Evolutionary conservation across 2,329 filamentous ascomycete genomes (phyloP).

Genomic region (Apiospora hydei): DNA sequence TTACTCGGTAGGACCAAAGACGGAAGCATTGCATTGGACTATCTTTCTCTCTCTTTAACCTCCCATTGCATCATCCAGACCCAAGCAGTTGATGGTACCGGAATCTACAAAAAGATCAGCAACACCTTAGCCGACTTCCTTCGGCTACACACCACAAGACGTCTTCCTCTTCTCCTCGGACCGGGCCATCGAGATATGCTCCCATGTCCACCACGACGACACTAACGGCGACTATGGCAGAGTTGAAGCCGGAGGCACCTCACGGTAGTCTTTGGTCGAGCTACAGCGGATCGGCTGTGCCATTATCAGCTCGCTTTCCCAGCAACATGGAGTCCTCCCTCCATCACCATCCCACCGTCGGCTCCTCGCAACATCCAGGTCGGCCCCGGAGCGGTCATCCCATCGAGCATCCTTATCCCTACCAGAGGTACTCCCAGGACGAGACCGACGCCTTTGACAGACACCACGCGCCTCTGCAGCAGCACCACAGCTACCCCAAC

Average conservation of each 20-base stretch:
- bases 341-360: conserved; percentile 52
- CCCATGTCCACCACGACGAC: conserved; percentile 68
- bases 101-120: conserved; percentile 20
- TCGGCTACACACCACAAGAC: conserved; percentile 9
- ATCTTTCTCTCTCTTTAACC: neutral
- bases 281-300: conserved; percentile 60
- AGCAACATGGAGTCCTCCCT: conserved; percentile 59
- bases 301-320: conserved; percentile 59
- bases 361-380: conserved; percentile 54
- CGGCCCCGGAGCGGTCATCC: conserved; percentile 59
- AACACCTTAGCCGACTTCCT: conserved; percentile 19
- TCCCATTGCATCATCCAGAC: conserved; percentile 19
- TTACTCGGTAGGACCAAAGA: conserved; percentile 18
- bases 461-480: conserved; percentile 55
- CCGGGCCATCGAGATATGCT: conserved; percentile 49
- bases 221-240: conserved; percentile 69
- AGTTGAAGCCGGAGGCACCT: conserved; percentile 65
- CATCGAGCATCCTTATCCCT: conserved; percentile 61
- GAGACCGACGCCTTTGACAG: conserved; percentile 62
- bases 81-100: conserved; percentile 3
- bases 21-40: conserved; percentile 19
- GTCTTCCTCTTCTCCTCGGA: conserved; percentile 22
- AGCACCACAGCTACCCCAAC: conserved; percentile 61
- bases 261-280: conserved; percentile 66
- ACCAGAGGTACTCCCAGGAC: conserved; percentile 62